Evolutionary conservation across 352 stramenopile species (phyloP), one percentile per base, ranked within the genome.

Genomic region (Halophytophthora batemanensis): DNA sequence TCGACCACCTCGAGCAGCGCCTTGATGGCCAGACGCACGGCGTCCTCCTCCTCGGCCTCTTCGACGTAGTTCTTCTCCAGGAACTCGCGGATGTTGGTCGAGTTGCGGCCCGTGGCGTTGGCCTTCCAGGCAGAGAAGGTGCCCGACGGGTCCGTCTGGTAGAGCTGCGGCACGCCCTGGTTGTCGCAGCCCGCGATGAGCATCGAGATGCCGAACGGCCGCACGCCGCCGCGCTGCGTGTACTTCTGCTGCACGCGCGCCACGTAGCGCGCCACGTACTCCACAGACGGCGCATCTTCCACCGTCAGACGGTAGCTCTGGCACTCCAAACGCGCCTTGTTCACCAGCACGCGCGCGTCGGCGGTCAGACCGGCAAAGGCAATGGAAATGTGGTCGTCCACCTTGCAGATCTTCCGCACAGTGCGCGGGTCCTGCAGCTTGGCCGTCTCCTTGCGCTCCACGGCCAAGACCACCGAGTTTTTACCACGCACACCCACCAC

Each of bases 111-210:
- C 63, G 98, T 98, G 23, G 97, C 96, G 65, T 98, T 98, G 34
- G 97, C 92, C 69, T 99, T 99, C 97, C 97, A 99, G 29, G 90
- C 84, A 48, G 82, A 97, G 72, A 98, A 98, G 12, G 94, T 99
- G 41, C 97, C 97, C 17, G 96, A 97, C 12, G 97, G 97, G 74
- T 99, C 97, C 25, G 96, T 99, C 71, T 98, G 94, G 76, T 98
- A 99, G 45, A 99, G 76, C 55, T 98, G 87, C n/a, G 96, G 96
- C 40, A 90, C 79, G 18, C 87, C 87, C 53, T 97, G 62, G 53
- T 76, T 77, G 59, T 95, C 74, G 73, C 98, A 98, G 37, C 97
- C 97, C 6, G 94, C 95, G 36, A 99, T 85, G 33, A 99, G 82
- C 71, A 97, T 98, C 31, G 94, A 97, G 52, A 99, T 98, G 45